Base-by-base conservation (phyloP, 1,284 basidiomycete species). In the Ceratobasidium sp. region DNA sequence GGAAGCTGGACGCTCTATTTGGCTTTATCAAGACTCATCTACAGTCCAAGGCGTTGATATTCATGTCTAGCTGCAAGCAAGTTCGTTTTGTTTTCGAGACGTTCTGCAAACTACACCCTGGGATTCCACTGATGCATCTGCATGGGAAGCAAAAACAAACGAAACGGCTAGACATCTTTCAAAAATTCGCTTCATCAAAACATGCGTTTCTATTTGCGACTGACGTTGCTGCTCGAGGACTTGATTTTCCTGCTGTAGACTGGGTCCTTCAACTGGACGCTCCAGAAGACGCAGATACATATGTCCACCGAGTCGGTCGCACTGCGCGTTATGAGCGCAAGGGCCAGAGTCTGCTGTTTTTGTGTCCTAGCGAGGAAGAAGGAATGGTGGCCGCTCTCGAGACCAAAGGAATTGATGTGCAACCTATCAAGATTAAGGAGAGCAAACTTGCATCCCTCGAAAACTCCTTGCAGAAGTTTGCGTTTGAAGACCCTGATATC, bases 241-340 rank as follows among this genome's bases (percentile, higher is more conserved):
- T 99, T 78, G 98, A 99, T 86, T 99, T 99, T 85, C 97, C 98
- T 2, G 91, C 95, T 0, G 93, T 99, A 39, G 96, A 98, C 85
- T 99, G 98, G 97, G 97, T 99, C 13, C 85, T 99, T 49, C 98
- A 99, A 85, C 88, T 97, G n/a, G 97, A 99, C 85, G 96, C 95
- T 33, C 97, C 97, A 0, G 97, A 99, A 86, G 97, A 99, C 83
- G 95, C 94, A n/a, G 97, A 98, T 79, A 98, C 96, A 13, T 99
- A 99, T 85, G 96, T 99, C 66, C 97, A 99, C 85, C 92, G 97
- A 33, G 97, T 99, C 0, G 97, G 97, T 0, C 89, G 97, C 72
- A 99, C 97, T 10, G 98, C 97, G 51, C 89, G 97, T 66, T 99
- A 99, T 84, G 93, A 97, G 83, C 93, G 93, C 80, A 93, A 94